These are phyloP conservation scores for Fusarium drepaniforme DNA, from an alignment of 2,329 filamentous ascomycete genomes.

Conservation along the genomic window DNA sequence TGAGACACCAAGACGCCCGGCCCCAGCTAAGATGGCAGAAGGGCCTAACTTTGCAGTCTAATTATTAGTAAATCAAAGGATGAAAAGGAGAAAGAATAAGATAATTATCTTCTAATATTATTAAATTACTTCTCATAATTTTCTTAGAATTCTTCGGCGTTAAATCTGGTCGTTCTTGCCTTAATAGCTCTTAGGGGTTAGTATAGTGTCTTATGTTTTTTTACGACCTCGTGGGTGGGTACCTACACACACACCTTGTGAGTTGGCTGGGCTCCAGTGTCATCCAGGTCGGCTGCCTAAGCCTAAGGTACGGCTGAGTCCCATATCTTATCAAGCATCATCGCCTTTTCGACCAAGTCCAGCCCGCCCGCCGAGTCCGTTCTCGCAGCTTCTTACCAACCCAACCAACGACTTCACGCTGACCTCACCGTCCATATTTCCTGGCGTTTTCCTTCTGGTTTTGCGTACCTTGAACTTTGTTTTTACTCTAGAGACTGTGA, in stretches of 20 bases:
- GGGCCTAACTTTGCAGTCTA: too few relatives aligned
- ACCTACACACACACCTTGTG: constrained; percentile 1
- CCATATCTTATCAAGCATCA: constrained; percentile 48
- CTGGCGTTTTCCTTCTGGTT: neutral
- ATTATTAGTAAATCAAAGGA: too few relatives aligned
- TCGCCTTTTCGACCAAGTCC: constrained; percentile 42
- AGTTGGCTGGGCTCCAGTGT: constrained; percentile 22
- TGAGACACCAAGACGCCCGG: too few relatives aligned
- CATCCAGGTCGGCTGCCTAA: constrained; percentile 33
- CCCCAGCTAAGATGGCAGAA: too few relatives aligned
- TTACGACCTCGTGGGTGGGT: constrained; percentile 15
- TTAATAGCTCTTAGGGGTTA: too few relatives aligned
- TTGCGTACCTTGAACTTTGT: neutral
- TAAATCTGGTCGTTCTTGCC: too few relatives aligned
- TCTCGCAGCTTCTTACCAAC: constrained; percentile 15
- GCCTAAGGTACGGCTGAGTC: constrained; percentile 26
- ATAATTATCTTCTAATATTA: too few relatives aligned
- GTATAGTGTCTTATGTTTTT: too few relatives aligned
- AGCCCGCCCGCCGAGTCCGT: constrained; percentile 23
- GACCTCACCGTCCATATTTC: constrained; percentile 1
- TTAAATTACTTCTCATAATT: too few relatives aligned
- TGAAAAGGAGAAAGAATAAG: too few relatives aligned
- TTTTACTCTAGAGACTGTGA: neutral
- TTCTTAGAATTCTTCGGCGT: too few relatives aligned
- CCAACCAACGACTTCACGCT: constrained; percentile 12